These are phyloP conservation scores for Murraya paniculata DNA, from an alignment of 345 rosid genomes.

Conservation along the genomic window DNA sequence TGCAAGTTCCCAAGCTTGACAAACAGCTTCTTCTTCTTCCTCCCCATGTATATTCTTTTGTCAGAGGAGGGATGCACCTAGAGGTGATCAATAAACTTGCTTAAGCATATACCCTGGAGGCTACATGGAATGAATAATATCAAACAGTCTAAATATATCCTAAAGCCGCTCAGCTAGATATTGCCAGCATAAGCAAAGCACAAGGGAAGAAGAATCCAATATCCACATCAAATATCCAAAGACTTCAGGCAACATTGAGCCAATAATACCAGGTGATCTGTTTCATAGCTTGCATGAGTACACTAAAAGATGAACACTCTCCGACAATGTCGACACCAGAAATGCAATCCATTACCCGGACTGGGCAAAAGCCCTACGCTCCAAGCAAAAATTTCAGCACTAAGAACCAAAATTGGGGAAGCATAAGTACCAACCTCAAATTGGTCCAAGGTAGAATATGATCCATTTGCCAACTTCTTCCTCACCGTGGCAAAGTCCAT, in stretches of 20 bases:
- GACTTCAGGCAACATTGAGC: neutral
- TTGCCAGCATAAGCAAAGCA: neutral
- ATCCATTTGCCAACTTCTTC: slow-evolving; percentile 72
- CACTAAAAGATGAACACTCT: neutral
- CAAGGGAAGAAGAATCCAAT: neutral
- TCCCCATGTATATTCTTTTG: neutral
- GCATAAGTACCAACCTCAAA: slow-evolving; percentile 55
- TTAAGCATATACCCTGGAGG: neutral
- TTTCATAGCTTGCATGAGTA: neutral
- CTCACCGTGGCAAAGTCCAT: slow-evolving; percentile 86
- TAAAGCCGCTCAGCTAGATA: neutral
- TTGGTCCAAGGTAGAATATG: slow-evolving; percentile 59
- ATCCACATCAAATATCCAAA: neutral
- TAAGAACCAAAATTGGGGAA: slow-evolving; percentile 9
- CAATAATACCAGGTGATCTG: neutral
- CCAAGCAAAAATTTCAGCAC: slow-evolving; percentile 4
- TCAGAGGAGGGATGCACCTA: neutral
- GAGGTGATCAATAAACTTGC: neutral
- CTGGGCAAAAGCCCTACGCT: neutral
- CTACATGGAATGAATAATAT: neutral
- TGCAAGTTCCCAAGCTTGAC: neutral
- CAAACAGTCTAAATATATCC: neutral
- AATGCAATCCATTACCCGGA: neutral
- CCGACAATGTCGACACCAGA: neutral
- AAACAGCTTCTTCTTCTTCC: neutral